A percentile compares a stretch with the other conserved stretches of the same genome.
Evolutionary conservation across 495 filamentous ascomycete genomes (phyloP).

Genomic region (Penicillium steckii): DNA sequence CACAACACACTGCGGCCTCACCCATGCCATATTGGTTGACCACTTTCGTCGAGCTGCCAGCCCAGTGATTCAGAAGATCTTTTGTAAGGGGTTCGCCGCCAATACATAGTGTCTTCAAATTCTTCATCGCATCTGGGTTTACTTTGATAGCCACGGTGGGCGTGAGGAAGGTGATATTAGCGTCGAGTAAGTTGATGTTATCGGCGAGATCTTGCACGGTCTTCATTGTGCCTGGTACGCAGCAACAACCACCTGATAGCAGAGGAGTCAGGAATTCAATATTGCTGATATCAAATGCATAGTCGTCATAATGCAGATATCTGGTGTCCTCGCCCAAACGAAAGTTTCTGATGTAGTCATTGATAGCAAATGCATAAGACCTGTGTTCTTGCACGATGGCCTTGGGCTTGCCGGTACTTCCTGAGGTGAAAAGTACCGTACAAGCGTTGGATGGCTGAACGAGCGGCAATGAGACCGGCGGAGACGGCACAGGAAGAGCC

Average conservation of each 20-base stretch:
- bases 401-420: conserved; percentile 46
- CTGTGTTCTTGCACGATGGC: conserved; percentile 47
- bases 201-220: conserved; percentile 29
- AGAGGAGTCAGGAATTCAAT: conserved; percentile 41
- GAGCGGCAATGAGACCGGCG: background rate
- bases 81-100: conserved; percentile 47
- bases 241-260: conserved; percentile 43
- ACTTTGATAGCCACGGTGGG: conserved; percentile 40
- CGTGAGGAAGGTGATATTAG: conserved; percentile 40
- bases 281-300: conserved; percentile 44
- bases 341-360: conserved; percentile 13
- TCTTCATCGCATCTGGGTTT: conserved; percentile 28
- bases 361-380: conserved; percentile 26
- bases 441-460: conserved; percentile 18
- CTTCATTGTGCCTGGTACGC: conserved; percentile 36
- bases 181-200: conserved; percentile 31
- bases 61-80: conserved; percentile 46
- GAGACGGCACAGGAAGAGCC: background rate
- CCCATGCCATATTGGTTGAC: conserved; percentile 59
- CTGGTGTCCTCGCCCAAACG: conserved; percentile 18
- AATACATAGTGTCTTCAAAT: conserved; percentile 32
- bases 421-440: conserved; percentile 41
- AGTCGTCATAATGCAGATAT: conserved; percentile 44
- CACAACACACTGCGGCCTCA: conserved; percentile 33
- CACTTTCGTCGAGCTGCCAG: conserved; percentile 27